phyloP scores from a whole-genome alignment of 345 rosid species.

The Acer yangbiense region DNA sequence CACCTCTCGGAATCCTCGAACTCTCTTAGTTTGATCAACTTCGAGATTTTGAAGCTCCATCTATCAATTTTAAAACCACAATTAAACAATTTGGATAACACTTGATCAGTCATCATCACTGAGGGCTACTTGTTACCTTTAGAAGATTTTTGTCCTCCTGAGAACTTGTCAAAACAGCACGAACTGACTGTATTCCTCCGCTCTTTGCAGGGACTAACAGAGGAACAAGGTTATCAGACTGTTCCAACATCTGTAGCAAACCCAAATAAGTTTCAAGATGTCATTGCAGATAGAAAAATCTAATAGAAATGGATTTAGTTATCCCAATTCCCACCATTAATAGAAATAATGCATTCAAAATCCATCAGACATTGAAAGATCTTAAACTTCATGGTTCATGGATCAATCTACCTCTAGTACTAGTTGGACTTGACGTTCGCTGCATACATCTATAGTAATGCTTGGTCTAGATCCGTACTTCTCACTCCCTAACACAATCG shows the following conservation, averaged over 20 bases:
- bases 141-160: conserved; percentile 71
- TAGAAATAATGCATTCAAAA: background rate
- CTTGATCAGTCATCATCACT: conserved; percentile 4
- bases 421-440: conserved; percentile 82
- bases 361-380: background rate
- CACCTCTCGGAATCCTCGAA: conserved; percentile 92
- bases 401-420: conserved; percentile 55
- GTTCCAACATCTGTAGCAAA: conserved; percentile 60
- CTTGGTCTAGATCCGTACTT: conserved; percentile 71
- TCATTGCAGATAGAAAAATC: background rate
- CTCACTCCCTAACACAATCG: conserved; percentile 54
- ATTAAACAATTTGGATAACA: conserved; percentile 16
- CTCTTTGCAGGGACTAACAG: conserved; percentile 67
- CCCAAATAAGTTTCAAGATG: conserved; percentile 20
- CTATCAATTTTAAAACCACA: conserved; percentile 47
- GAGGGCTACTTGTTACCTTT: conserved; percentile 44
- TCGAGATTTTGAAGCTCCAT: conserved; percentile 65
- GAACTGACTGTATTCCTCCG: conserved; percentile 69
- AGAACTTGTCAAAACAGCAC: conserved; percentile 72
- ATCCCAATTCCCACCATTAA: background rate
- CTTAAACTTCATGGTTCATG: background rate
- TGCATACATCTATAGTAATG: conserved; percentile 77
- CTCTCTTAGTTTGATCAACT: conserved; percentile 58
- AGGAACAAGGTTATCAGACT: conserved; percentile 68
- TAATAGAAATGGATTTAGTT: conserved; percentile 10